Percentiles rank a stretch among this genome's conserved stretches.
Conservation (phyloP, 2,329 filamentous ascomycete genomes). For the Penicillium glabrum region DNA sequence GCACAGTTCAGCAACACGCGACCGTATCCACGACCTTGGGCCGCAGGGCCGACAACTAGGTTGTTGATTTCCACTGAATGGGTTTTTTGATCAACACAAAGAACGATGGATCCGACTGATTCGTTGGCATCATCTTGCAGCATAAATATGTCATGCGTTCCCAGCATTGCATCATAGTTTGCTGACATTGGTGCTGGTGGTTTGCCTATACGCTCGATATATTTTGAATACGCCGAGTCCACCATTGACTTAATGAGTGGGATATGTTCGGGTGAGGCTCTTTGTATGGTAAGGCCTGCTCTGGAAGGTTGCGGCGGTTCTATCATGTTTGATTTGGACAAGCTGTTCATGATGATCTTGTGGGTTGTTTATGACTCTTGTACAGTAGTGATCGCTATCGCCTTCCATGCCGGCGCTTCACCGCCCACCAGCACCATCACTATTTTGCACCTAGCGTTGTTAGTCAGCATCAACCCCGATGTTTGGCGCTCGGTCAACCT, state of each 20-base stretch:
- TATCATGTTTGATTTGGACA: background rate
- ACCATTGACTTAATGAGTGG: constrained; percentile 17
- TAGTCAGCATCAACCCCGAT: no score
- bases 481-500: no score
- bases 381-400: no score
- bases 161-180: constrained; percentile 14
- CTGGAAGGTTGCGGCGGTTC: background rate
- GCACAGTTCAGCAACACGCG: constrained; percentile 16
- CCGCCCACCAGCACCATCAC: no score
- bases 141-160: constrained; percentile 9
- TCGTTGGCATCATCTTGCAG: constrained; percentile 1
- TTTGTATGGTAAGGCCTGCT: background rate
- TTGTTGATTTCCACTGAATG: constrained; percentile 16
- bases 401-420: no score
- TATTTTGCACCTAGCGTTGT: no score
- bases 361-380: background rate
- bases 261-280: constrained; percentile 12
- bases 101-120: constrained; percentile 16
- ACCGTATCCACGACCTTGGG: constrained; percentile 21
- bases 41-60: constrained; percentile 18
- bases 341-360: background rate
- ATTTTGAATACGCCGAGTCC: constrained; percentile 20
- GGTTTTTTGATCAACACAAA: background rate
- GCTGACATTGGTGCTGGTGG: constrained; percentile 21
- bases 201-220: constrained; percentile 22